Evolutionary conservation across 805 yeast species (phyloP).

Genomic region (Ogataea minuta): DNA sequence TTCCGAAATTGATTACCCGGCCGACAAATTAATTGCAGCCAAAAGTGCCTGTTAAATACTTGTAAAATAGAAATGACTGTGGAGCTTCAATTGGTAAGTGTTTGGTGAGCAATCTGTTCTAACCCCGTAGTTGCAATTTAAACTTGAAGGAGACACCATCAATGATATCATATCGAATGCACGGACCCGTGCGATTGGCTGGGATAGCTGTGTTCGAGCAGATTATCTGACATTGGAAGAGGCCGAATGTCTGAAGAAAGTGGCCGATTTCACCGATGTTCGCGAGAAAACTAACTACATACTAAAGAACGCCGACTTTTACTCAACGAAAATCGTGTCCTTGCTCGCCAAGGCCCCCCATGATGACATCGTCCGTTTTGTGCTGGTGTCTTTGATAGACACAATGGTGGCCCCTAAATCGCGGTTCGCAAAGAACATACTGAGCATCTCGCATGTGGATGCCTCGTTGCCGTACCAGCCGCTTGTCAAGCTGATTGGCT

Average conservation of each 20-base stretch:
- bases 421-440: constrained; percentile 30
- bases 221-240: constrained; percentile 64
- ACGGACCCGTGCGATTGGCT: constrained; percentile 79
- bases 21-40: constrained; percentile 11
- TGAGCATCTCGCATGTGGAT: constrained; percentile 42
- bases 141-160: constrained; percentile 64
- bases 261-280: constrained; percentile 35
- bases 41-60: constrained; percentile 3
- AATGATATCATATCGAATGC: constrained; percentile 64
- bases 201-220: constrained; percentile 87
- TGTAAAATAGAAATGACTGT: constrained; percentile 20
- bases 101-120: neutral
- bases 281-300: constrained; percentile 44
- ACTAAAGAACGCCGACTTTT: constrained; percentile 44
- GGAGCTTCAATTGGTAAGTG: constrained; percentile 27
- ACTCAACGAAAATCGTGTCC: constrained; percentile 52
- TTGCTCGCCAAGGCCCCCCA: constrained; percentile 53
- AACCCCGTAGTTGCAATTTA: constrained; percentile 31
- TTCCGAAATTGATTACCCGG: constrained; percentile 46
- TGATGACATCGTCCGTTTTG: constrained; percentile 65
- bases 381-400: constrained; percentile 62
- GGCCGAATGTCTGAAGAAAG: constrained; percentile 44
- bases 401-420: constrained; percentile 39
- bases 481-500: constrained; percentile 49
- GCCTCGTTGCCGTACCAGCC: constrained; percentile 52